Evolutionary conservation across 2,329 filamentous ascomycete species (phyloP).

Genomic region (Alternaria sp.): DNA sequence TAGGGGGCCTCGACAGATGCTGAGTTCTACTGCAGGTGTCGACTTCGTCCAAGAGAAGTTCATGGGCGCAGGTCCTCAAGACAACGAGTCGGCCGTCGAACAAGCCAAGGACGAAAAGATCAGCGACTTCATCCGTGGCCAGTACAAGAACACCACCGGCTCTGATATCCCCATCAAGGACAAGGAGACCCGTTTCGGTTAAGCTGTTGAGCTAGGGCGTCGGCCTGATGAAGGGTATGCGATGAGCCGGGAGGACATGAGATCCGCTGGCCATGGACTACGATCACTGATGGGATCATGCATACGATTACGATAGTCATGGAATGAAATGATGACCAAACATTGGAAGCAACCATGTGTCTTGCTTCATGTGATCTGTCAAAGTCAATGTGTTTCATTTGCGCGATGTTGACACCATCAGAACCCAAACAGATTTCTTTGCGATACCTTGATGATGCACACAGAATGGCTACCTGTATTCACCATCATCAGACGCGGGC

Average conservation of each 20-base stretch:
- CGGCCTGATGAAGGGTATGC: not conserved
- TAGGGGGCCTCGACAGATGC: constrained; percentile 16
- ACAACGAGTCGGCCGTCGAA: constrained; percentile 67
- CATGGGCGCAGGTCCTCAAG: constrained; percentile 72
- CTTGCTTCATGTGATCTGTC: not conserved
- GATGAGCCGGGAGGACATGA: constrained; percentile 20
- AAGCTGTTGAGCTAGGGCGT: not conserved
- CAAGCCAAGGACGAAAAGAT: constrained; percentile 86
- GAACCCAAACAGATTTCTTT: not conserved
- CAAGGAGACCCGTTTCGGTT: constrained; percentile 62
- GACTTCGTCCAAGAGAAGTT: constrained; percentile 81
- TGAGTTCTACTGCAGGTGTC: constrained; percentile 63
- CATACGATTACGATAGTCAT: constrained; percentile 24
- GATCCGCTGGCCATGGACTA: constrained; percentile 24
- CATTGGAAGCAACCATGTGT: not conserved
- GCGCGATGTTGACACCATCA: not conserved
- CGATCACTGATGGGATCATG: not conserved
- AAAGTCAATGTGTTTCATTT: not conserved
- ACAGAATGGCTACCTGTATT: not conserved
- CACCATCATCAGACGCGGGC: not conserved
- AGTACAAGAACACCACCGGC: constrained; percentile 75
- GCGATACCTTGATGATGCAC: not conserved
- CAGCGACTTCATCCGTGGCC: constrained; percentile 72
- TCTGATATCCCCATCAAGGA: constrained; percentile 74
- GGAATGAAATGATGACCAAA: constrained; percentile 11